phyloP scores from a whole-genome alignment of 768 basidiomycete species.

The Suillus subluteus region DNA sequence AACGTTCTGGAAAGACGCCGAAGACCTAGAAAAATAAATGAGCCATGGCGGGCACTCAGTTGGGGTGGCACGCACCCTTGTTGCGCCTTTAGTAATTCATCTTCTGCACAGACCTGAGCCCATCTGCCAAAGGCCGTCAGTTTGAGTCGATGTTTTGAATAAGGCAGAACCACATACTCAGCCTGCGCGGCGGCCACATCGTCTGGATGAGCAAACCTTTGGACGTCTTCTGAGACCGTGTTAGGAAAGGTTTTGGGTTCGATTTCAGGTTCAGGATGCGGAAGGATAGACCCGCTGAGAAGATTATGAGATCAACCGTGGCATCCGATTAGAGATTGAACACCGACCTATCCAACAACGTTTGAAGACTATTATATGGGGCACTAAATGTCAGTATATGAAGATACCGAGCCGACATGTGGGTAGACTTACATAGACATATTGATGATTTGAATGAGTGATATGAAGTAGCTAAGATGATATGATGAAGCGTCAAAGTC shows the following conservation, averaged over 20 bases:
- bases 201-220: neutral
- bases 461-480: neutral
- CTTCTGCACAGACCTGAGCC: neutral
- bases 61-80: neutral
- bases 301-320: neutral
- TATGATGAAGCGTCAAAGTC: neutral
- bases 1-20: neutral
- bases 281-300: conserved; percentile 1
- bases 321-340: neutral
- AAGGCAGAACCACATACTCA: neutral
- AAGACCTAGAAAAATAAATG: neutral
- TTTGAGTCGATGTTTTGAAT: neutral
- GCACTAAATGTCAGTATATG: neutral
- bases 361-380: neutral
- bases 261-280: neutral
- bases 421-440: neutral
- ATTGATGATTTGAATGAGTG: neutral
- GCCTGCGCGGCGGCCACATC: neutral
- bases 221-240: neutral
- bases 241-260: neutral
- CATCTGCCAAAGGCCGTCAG: neutral
- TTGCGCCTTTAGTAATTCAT: neutral
- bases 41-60: neutral
- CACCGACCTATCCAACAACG: neutral
- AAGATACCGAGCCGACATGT: neutral